Evolutionary conservation across 1,139 yeast genomes (phyloP), one percentile per base, ranked within the genome.

Genomic region (Geotrichum australiense): DNA sequence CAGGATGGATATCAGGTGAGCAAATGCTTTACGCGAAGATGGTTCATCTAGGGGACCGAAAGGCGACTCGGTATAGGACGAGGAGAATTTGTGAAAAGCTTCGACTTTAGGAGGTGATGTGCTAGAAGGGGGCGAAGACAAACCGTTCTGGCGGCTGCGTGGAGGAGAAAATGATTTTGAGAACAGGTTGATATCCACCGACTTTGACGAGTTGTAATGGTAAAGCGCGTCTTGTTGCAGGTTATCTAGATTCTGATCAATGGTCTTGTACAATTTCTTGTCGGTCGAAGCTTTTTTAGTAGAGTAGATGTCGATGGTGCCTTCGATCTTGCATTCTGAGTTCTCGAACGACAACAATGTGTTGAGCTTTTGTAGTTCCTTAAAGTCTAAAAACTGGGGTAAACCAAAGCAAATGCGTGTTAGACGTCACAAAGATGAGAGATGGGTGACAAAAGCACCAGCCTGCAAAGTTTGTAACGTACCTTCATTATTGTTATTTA

Each of bases 241-340:
- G 16, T 50, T 31, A 27, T 48, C 35, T 19, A 54, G 70, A 55
- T 84, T 93, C 53, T 81, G 79, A 59, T 87, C 97, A 39, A 91
- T 78, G 0, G 91, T 78, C 61, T 86, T 85, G 67, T 83, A 86
- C 26, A 91, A 71, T 61, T 89, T 89, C 54, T 87, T 73, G 61
- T 91, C 99, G 1, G 91, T 73, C 1, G 91, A 86, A 28, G 89
- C 86, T 1, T 96, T 89, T 58, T 91, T 91, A 1, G 98, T 91
- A 1, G 97, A 85, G 59, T 86, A 91, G 37, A 91, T 70, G 57
- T 91, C 99, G 58, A 96, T 81, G 18, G 94, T 91, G n/a, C 97
- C 97, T 43, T 78, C 76, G 24, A 91, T 74, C 55, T 80, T 85
- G 59, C 89, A 79, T 56, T 93, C 98, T 10, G 79, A 78, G 3